Evolutionary conservation across 352 stramenopile species (phyloP).

Genomic region (Pythium dissimile): DNA sequence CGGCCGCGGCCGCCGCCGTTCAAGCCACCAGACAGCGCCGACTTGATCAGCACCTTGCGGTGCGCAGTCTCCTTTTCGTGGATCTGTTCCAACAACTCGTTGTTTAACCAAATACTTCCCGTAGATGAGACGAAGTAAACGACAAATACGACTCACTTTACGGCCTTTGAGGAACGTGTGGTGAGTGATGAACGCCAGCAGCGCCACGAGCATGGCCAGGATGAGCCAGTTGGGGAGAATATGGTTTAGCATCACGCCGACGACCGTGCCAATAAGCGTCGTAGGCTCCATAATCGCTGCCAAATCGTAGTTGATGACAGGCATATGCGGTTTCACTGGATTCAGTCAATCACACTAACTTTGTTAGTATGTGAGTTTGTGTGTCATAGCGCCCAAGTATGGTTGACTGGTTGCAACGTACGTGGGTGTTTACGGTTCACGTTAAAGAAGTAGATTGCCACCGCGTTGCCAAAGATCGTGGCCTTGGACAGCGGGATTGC

Average conservation of each 20-base stretch:
- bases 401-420: constrained; percentile 23
- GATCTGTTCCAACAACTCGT: constrained; percentile 36
- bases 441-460: constrained; percentile 96
- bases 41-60: constrained; percentile 40
- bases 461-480: constrained; percentile 95
- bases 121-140: background rate
- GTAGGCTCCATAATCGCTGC: constrained; percentile 98
- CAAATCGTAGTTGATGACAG: constrained; percentile 97
- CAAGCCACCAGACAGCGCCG: constrained; percentile 42
- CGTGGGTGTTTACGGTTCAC: constrained; percentile 90
- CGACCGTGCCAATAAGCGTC: constrained; percentile 73
- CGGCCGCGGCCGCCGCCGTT: constrained; percentile 39
- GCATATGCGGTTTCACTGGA: constrained; percentile 77
- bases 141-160: constrained; percentile 16
- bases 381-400: too few species aligned
- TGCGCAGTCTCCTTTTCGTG: constrained; percentile 49
- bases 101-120: background rate
- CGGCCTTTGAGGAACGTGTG: constrained; percentile 67
- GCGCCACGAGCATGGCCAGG: constrained; percentile 62
- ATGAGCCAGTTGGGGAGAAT: constrained; percentile 85
- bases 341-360: too few species aligned
- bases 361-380: too few species aligned
- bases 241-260: constrained; percentile 83
- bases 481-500: constrained; percentile 97
- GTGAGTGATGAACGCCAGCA: constrained; percentile 74